phyloP scores from a whole-genome alignment of 371 early-diverging fungal species.

The Nosema muscidifuracis region DNA sequence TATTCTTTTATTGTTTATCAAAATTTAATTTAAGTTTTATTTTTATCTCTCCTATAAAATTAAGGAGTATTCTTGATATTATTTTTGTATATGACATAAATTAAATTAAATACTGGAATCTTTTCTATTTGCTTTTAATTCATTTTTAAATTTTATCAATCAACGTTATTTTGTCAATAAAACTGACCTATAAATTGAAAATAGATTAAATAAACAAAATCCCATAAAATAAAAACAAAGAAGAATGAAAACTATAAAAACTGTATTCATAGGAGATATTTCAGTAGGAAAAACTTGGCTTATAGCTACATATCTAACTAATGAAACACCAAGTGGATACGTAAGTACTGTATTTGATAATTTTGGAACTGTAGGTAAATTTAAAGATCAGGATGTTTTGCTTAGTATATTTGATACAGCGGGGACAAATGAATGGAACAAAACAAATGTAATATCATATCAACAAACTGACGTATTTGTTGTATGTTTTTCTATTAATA shows the following conservation, averaged over 20 bases:
- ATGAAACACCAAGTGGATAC: slow-evolving; percentile 9
- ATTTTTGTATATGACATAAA: no score
- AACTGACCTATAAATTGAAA: no score
- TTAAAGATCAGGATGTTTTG: slow-evolving; percentile 68
- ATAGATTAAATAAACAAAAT: no score
- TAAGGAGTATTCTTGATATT: no score
- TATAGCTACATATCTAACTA: slow-evolving; percentile 37
- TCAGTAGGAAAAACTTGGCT: slow-evolving; percentile 51
- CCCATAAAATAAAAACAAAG: no score
- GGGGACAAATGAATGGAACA: slow-evolving; percentile 75
- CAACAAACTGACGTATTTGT: slow-evolving; percentile 79
- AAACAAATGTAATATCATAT: slow-evolving; percentile 73
- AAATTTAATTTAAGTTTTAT: no score
- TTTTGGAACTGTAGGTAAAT: slow-evolving; percentile 69
- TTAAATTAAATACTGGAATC: no score
- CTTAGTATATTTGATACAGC: slow-evolving; percentile 82
- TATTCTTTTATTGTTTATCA: no score
- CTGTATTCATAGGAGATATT: slow-evolving; percentile 53
- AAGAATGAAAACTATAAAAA: slow-evolving; percentile 51
- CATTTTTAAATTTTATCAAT: no score
- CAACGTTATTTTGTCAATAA: no score
- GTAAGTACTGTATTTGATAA: slow-evolving; percentile 69
- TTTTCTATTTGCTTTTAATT: no score
- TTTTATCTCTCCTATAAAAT: no score
- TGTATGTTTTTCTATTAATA: slow-evolving; percentile 73